phyloP scores from a whole-genome alignment of 2,329 filamentous ascomycete species.

The Aspergillus neoniger region DNA sequence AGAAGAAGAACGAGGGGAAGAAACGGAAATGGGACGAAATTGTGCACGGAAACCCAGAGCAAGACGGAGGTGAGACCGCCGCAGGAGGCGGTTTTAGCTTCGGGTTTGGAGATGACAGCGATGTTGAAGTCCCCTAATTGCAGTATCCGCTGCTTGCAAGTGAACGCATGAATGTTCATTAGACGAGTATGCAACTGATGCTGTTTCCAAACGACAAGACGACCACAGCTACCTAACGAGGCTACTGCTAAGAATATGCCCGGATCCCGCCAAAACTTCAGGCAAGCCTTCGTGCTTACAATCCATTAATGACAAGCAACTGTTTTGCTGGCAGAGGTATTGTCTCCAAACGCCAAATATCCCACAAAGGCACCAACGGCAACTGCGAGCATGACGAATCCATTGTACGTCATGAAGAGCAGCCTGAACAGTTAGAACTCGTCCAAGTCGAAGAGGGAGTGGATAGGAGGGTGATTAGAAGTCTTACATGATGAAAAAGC shows the following conservation, averaged over 20 bases:
- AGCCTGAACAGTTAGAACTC: conserved; percentile 61
- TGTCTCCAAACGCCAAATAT: conserved; percentile 76
- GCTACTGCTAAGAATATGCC: background rate
- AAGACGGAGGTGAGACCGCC: conserved; percentile 24
- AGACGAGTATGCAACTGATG: conserved; percentile 4
- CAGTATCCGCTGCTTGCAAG: background rate
- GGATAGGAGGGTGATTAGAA: background rate
- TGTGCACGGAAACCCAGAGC: conserved; percentile 58
- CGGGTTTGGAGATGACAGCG: conserved; percentile 61
- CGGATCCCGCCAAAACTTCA: background rate
- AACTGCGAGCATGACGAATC: conserved; percentile 93
- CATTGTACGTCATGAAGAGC: conserved; percentile 99
- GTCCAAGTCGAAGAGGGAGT: background rate
- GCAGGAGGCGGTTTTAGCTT: conserved; percentile 60
- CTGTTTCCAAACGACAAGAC: background rate
- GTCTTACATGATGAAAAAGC: conserved; percentile 98
- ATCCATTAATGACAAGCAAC: conserved; percentile 77
- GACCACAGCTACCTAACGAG: background rate
- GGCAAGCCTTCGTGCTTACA: background rate
- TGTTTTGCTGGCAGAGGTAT: conserved; percentile 73
- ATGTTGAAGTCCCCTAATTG: conserved; percentile 51
- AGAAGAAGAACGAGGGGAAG: conserved; percentile 62
- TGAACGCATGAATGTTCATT: conserved; percentile 3
- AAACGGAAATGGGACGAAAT: conserved; percentile 87
- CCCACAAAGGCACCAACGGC: conserved; percentile 86